These are phyloP conservation scores for Diutina scorzettiae DNA, from an alignment of 1,139 yeast genomes.

Conservation along the genomic window DNA sequence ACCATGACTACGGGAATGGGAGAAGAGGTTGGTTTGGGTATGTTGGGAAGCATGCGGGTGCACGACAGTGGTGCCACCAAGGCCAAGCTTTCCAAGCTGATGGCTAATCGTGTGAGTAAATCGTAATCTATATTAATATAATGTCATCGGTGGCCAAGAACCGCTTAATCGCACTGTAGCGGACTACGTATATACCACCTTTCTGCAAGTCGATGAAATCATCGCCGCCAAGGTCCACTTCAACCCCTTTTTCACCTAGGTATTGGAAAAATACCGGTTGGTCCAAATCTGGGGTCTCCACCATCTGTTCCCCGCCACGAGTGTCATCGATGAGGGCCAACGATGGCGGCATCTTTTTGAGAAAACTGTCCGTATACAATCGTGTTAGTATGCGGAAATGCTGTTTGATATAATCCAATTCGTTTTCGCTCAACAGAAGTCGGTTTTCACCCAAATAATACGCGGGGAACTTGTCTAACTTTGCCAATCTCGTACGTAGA, in stretches of 20 bases:
- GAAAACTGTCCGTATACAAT: slow-evolving; percentile 57
- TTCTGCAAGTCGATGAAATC: slow-evolving; percentile 45
- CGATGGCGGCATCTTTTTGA: slow-evolving; percentile 54
- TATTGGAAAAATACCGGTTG: slow-evolving; percentile 69
- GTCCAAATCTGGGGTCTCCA: slow-evolving; percentile 63
- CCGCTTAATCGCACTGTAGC: slow-evolving; percentile 43
- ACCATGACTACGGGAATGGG: slow-evolving; percentile 55
- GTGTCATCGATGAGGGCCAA: slow-evolving; percentile 68
- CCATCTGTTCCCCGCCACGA: slow-evolving; percentile 68
- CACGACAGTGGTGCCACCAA: neutral
- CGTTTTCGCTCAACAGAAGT: slow-evolving; percentile 42
- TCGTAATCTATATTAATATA: slow-evolving; percentile 17
- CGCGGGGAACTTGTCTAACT: slow-evolving; percentile 58
- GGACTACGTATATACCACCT: slow-evolving; percentile 67
- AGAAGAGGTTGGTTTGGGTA: slow-evolving; percentile 74
- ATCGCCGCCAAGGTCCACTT: slow-evolving; percentile 20
- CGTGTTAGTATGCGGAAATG: slow-evolving; percentile 57
- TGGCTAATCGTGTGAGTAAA: neutral
- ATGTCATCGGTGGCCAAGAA: slow-evolving; percentile 32
- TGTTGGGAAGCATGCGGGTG: slow-evolving; percentile 27
- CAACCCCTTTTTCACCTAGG: slow-evolving; percentile 14
- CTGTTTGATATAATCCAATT: slow-evolving; percentile 39
- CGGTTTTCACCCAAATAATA: slow-evolving; percentile 24
- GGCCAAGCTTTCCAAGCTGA: neutral
- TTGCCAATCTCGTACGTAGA: slow-evolving; percentile 61